A percentile compares a stretch with the other conserved stretches of the same genome.
Conservation (phyloP, 768 basidiomycete species). For the Termitomyces sp. region DNA sequence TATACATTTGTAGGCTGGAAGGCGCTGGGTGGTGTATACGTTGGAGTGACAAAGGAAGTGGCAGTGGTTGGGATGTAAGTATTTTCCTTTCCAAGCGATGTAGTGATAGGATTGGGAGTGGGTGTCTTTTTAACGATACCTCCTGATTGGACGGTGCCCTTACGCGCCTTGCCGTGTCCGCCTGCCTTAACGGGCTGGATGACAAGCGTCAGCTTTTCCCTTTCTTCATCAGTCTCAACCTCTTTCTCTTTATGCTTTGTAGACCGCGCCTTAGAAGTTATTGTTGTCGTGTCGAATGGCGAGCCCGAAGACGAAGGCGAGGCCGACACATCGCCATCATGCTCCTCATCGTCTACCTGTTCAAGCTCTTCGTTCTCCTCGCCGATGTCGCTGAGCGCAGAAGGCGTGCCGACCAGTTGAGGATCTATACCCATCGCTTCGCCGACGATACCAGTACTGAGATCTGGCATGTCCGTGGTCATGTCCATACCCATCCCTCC, state of each 20-base stretch:
- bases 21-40: constrained; percentile 13
- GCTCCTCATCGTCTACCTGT: constrained; percentile 13
- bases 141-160: constrained; percentile 67
- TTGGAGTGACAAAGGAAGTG: constrained; percentile 6
- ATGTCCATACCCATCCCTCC: constrained; percentile 20
- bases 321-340: constrained; percentile 12
- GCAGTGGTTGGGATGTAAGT: constrained; percentile 20
- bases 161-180: constrained; percentile 55
- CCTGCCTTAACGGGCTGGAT: constrained; percentile 52
- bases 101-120: constrained; percentile 15
- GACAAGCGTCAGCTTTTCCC: constrained; percentile 35
- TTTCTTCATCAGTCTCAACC: constrained; percentile 20
- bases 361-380: constrained; percentile 24
- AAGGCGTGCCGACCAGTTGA: constrained; percentile 65
- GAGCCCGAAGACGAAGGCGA: constrained; percentile 12
- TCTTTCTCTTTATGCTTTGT: constrained; percentile 8
- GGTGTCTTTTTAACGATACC: constrained; percentile 61
- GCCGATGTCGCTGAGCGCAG: constrained; percentile 33
- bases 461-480: constrained; percentile 9
- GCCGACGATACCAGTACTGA: constrained; percentile 1
- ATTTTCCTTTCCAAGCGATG: constrained; percentile 23
- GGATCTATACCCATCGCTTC: constrained; percentile 54
- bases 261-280: constrained; percentile 5
- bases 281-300: constrained; percentile 8
- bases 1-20: constrained; percentile 15